These are phyloP conservation scores for Penicillium flavigenum DNA, from an alignment of 495 filamentous ascomycete genomes.

Conservation along the genomic window DNA sequence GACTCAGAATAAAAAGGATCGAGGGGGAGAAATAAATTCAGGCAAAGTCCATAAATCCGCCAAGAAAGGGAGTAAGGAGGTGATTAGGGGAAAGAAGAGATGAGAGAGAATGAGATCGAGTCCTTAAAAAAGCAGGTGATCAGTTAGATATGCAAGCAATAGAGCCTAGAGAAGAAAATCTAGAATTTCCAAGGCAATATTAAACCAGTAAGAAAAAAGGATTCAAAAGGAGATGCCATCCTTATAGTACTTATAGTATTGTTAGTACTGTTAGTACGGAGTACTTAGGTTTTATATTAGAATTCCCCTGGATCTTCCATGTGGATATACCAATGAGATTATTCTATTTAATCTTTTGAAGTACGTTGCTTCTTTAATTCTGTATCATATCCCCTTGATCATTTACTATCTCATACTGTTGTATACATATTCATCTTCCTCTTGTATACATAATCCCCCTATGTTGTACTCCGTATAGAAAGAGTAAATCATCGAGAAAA, in stretches of 20 bases:
- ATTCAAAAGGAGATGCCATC: not conserved
- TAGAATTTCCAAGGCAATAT: not conserved
- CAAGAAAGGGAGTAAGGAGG: constrained; percentile 32
- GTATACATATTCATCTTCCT: too few species aligned
- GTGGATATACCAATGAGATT: constrained; percentile 3
- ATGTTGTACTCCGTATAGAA: too few species aligned
- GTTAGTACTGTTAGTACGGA: too few species aligned
- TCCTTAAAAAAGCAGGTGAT: constrained; percentile 1
- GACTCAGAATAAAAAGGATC: constrained; percentile 13
- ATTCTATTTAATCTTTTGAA: not conserved
- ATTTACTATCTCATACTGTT: too few species aligned
- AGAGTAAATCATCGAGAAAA: too few species aligned
- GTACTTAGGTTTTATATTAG: not conserved
- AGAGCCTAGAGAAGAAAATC: too few species aligned
- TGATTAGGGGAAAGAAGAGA: not conserved
- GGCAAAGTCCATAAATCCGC: constrained; percentile 18
- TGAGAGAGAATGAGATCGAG: not conserved
- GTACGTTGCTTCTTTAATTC: not conserved
- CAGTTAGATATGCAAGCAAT: not conserved
- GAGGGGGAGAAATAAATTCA: constrained; percentile 19
- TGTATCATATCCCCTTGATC: not conserved
- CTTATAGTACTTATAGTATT: not conserved
- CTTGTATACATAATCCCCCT: too few species aligned
- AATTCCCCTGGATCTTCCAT: not conserved
- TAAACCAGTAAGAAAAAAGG: not conserved